These are phyloP conservation scores for Diospyros kaki DNA, from an alignment of 148 eudicot genomes.

Conservation along the genomic window DNA sequence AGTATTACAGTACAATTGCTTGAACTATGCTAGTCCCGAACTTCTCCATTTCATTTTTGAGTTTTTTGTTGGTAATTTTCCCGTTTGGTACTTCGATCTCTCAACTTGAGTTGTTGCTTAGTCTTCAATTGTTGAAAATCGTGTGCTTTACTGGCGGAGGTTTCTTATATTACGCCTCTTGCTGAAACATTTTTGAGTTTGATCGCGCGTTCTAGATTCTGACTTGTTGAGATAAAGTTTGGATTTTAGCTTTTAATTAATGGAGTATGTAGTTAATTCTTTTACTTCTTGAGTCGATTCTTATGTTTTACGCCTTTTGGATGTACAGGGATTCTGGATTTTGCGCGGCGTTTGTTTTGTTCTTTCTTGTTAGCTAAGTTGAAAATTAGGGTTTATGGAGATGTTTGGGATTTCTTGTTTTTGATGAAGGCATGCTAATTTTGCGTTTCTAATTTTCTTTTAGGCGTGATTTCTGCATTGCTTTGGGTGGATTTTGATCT, in stretches of 20 bases:
- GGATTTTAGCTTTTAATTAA: slow-evolving; percentile 3
- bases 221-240: not conserved
- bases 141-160: not conserved
- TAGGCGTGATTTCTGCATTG: not conserved
- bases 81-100: not conserved
- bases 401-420: not conserved
- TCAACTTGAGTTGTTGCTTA: not conserved
- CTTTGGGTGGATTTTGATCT: slow-evolving; percentile 3
- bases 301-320: not conserved
- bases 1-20: not conserved
- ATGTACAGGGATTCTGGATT: slow-evolving; percentile 6
- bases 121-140: slow-evolving; percentile 3
- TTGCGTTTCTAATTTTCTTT: not conserved
- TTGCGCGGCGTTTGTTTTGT: not conserved
- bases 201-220: slow-evolving; percentile 3
- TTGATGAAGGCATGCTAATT: not conserved
- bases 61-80: not conserved
- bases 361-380: not conserved
- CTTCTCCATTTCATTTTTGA: not conserved
- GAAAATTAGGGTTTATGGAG: slow-evolving; percentile 12
- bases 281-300: slow-evolving; percentile 6
- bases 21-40: not conserved
- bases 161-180: not conserved
- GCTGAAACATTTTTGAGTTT: not conserved
- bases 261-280: not conserved